phyloP scores from a whole-genome alignment of 495 filamentous ascomycete genomes.

The Talaromyces nanjingensis region DNA sequence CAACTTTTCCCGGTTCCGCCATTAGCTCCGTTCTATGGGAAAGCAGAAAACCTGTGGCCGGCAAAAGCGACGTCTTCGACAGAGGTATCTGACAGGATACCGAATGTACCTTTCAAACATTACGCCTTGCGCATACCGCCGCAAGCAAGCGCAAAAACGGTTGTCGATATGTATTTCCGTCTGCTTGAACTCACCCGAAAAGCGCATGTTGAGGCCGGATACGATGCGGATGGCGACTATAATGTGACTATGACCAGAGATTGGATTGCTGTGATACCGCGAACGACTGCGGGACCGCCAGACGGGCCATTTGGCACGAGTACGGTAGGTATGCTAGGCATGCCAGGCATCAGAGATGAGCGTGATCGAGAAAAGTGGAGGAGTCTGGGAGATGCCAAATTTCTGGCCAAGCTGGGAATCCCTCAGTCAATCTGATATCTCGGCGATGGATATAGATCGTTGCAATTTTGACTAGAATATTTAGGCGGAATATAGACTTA shows the following conservation, averaged over 20 bases:
- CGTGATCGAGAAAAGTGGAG: conserved; percentile 9
- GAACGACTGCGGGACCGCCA: conserved; percentile 8
- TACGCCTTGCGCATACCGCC: conserved; percentile 10
- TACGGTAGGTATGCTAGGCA: conserved; percentile 13
- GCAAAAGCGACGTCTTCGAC: conserved; percentile 9
- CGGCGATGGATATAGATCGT: background rate
- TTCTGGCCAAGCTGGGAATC: conserved; percentile 8
- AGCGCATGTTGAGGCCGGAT: conserved; percentile 8
- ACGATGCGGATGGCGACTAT: conserved; percentile 12
- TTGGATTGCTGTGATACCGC: conserved; percentile 14
- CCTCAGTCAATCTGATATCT: background rate
- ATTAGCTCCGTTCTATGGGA: conserved; percentile 6
- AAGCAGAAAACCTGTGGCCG: conserved; percentile 3
- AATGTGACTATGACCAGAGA: conserved; percentile 14
- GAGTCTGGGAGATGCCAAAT: conserved; percentile 5
- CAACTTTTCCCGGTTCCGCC: conserved; percentile 16
- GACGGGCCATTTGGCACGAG: conserved; percentile 12
- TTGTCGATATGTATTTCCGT: conserved; percentile 9
- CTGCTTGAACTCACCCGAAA: conserved; percentile 10
- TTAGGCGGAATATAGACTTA: background rate
- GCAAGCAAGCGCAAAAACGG: background rate
- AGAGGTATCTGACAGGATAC: conserved; percentile 8
- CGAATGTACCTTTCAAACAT: conserved; percentile 14
- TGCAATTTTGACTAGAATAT: background rate
- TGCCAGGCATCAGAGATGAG: conserved; percentile 2